Evolutionary conservation across 352 stramenopile species (phyloP).

Genomic region (Phytophthora uliginosa): DNA sequence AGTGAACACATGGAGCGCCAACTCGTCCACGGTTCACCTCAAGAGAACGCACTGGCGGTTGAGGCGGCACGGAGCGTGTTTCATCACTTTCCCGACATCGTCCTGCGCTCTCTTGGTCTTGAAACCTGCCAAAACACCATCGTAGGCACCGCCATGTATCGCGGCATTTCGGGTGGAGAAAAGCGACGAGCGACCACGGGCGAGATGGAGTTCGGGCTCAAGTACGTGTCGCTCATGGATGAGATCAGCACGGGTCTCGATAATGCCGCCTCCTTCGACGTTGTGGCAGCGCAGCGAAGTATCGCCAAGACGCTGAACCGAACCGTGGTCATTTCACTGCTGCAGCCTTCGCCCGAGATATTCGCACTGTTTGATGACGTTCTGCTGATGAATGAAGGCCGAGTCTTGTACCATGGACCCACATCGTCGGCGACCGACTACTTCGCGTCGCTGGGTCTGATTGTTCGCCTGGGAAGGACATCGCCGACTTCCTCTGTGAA

Average conservation of each 20-base stretch:
- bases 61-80: slow-evolving; percentile 39
- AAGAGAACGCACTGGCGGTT: slow-evolving; percentile 53
- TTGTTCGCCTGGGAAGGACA: slow-evolving; percentile 34
- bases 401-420: slow-evolving; percentile 47
- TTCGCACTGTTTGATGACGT: slow-evolving; percentile 85
- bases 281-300: slow-evolving; percentile 70
- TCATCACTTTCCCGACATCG: slow-evolving; percentile 59
- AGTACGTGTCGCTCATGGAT: slow-evolving; percentile 73
- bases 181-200: slow-evolving; percentile 88
- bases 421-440: slow-evolving; percentile 52
- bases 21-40: slow-evolving; percentile 39
- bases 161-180: slow-evolving; percentile 79
- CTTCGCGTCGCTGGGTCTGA: slow-evolving; percentile 72
- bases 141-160: slow-evolving; percentile 45
- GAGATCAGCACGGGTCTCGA: slow-evolving; percentile 55
- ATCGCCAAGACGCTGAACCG: slow-evolving; percentile 43
- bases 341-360: slow-evolving; percentile 89
- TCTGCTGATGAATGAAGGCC: slow-evolving; percentile 73
- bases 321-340: slow-evolving; percentile 61
- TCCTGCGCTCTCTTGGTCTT: slow-evolving; percentile 47
- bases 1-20: slow-evolving; percentile 32
- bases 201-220: slow-evolving; percentile 81
- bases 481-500: slow-evolving; percentile 50
- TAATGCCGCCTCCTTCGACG: slow-evolving; percentile 63
- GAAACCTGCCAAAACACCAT: slow-evolving; percentile 46